phyloP scores from a whole-genome alignment of 1,139 yeast species.

The Martiniozyma asiatica region DNA sequence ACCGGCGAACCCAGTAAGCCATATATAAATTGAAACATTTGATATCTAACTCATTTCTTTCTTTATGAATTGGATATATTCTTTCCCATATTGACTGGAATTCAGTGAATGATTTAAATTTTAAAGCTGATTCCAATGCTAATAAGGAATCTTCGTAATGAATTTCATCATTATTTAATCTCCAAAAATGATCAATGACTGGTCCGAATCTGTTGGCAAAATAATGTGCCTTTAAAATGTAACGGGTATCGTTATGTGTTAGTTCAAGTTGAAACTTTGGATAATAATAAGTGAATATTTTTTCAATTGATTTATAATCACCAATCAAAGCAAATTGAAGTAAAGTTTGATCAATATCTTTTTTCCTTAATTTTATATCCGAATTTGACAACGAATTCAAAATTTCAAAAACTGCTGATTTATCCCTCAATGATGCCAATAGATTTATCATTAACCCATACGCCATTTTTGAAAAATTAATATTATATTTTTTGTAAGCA shows the following conservation, averaged over 20 bases:
- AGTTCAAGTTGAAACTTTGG: slow-evolving; percentile 21
- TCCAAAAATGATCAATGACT: slow-evolving; percentile 21
- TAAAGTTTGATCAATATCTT: slow-evolving; percentile 22
- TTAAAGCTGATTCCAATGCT: slow-evolving; percentile 16
- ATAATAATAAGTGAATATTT: slow-evolving; percentile 12
- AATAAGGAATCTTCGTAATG: slow-evolving; percentile 13
- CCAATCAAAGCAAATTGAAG: slow-evolving; percentile 22
- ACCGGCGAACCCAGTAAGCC: slow-evolving; percentile 12
- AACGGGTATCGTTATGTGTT: slow-evolving; percentile 19
- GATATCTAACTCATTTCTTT: slow-evolving; percentile 7
- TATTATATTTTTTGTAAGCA: slow-evolving; percentile 26
- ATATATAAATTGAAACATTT: slow-evolving; percentile 13
- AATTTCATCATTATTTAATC: slow-evolving; percentile 11
- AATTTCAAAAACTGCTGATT: slow-evolving; percentile 29
- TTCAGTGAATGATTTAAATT: slow-evolving; percentile 7
- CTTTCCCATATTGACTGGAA: slow-evolving; percentile 16
- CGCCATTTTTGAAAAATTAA: slow-evolving; percentile 27
- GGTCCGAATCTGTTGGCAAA: slow-evolving; percentile 14
- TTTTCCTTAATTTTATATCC: slow-evolving; percentile 11
- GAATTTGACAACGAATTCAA: slow-evolving; percentile 24
- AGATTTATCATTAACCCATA: slow-evolving; percentile 32
- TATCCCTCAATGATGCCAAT: slow-evolving; percentile 28
- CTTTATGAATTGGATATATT: slow-evolving; percentile 6
- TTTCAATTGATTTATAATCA: slow-evolving; percentile 23
- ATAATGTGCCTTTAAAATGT: slow-evolving; percentile 18